Base-by-base conservation (phyloP, 768 basidiomycete species). In the Phylloporus scabripes region DNA sequence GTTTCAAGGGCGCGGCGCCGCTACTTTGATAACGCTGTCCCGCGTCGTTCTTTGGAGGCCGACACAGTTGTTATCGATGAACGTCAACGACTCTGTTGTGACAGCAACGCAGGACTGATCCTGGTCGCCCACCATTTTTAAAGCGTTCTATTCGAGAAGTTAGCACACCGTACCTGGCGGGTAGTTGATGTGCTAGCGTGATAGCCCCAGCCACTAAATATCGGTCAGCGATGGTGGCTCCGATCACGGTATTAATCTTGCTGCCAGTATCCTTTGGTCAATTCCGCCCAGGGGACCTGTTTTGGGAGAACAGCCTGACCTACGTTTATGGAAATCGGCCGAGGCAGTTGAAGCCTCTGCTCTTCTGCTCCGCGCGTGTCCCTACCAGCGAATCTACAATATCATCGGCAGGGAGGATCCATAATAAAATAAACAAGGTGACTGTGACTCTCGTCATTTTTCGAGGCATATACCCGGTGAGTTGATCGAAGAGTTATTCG, bases 1-100 rank as follows among this genome's bases (percentile, higher is more conserved):
- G 18, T 37, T 31, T 50, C 45, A 42, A 23, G 36, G 46, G 47
- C 34, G 33, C 34, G 51, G 55, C 47, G 49, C 47, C 46, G 48
- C 42, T 24, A 32, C 24, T 34, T 50, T 21, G 46, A 48, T 46
- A 4, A 31, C 10, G 41, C 44, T 50, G 18, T 10, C 8, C 23
- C 10, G 12, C 15, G 4, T 14, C 15, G 12, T 33, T 15, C 18
- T 42, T 42, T 12, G 17, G 17, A 31, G 8, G 6, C 41, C 18
- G 42, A 29, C 28, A 20, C 18, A 29, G 42, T 20, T 14, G 29
- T 4, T 10, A 11, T 29, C 28, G 10, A 29, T 29, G 10, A 29
- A 10, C 10, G 11, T 2, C 28, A 26, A 28, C 26, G 5, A 3
- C 11, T 29, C 28, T 4, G 11, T 29, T 29, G 10, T 11, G 10